Conservation (phyloP, 2,329 filamentous ascomycete genomes). For the Sordariomycetes sp. region DNA sequence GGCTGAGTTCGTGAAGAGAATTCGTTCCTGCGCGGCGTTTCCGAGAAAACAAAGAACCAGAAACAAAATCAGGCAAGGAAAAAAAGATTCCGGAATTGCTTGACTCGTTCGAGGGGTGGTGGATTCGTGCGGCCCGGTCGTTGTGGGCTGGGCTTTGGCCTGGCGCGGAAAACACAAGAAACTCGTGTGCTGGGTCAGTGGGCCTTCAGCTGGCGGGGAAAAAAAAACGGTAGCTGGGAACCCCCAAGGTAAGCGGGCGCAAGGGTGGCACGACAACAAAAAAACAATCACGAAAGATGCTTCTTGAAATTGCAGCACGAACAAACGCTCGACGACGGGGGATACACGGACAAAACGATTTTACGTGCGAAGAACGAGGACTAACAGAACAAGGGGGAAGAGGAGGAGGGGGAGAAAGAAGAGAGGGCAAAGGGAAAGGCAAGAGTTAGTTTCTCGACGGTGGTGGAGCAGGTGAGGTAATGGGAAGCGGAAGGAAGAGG, state of each 20-base stretch:
- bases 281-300: constrained; percentile 18
- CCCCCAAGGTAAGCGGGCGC: constrained; percentile 9
- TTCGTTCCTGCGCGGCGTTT: constrained; percentile 1
- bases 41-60: neutral
- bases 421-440: constrained; percentile 10
- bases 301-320: constrained; percentile 20
- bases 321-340: constrained; percentile 3
- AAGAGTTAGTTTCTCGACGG: constrained; percentile 13
- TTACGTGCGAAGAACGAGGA: constrained; percentile 7
- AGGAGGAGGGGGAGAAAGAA: constrained; percentile 12
- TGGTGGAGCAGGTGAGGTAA: constrained; percentile 29
- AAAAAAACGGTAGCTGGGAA: neutral
- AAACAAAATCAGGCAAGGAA: neutral
- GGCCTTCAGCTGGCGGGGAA: constrained; percentile 4
- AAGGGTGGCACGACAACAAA: constrained; percentile 17
- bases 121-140: neutral
- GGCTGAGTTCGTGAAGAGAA: constrained; percentile 1
- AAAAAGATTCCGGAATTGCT: neutral
- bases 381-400: constrained; percentile 8
- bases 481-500: constrained; percentile 20
- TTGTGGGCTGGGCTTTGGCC: neutral
- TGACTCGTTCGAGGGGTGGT: neutral
- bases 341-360: constrained; percentile 4
- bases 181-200: constrained; percentile 4
- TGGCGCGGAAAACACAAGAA: constrained; percentile 1